Conservation (phyloP, 345 rosid species). For the Gossypium sturtianum region DNA sequence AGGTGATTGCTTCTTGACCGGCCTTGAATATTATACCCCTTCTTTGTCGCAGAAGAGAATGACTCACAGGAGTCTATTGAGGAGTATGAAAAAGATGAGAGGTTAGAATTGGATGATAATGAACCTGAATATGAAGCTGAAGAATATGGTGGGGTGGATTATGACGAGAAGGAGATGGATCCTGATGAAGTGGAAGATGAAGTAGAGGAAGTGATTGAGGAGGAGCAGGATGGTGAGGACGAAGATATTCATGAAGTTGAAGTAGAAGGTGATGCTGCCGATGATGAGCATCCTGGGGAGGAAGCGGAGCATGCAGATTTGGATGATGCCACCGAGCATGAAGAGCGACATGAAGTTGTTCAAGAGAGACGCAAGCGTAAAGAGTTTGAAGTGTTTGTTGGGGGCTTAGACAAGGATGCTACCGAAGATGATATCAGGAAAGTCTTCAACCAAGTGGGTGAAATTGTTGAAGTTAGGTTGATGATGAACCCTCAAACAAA, state of each 20-base stretch:
- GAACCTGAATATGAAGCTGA: constrained; percentile 65
- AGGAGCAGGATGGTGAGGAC: constrained; percentile 50
- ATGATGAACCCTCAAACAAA: constrained; percentile 87
- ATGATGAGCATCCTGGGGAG: constrained; percentile 43
- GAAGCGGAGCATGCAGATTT: constrained; percentile 37
- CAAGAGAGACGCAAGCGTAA: constrained; percentile 91
- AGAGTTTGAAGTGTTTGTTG: constrained; percentile 96
- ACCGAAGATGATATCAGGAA: constrained; percentile 79
- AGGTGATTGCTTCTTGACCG: constrained; percentile 20
- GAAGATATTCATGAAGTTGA: constrained; percentile 59
- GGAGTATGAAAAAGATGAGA: constrained; percentile 70
- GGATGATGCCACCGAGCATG: constrained; percentile 44
- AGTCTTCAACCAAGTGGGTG: constrained; percentile 74
- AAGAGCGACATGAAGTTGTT: constrained; percentile 63
- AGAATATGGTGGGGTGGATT: constrained; percentile 49
- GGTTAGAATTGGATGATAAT: constrained; percentile 77
- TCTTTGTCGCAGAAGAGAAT: constrained; percentile 61
- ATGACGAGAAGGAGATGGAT: constrained; percentile 77
- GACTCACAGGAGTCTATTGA: constrained; percentile 56
- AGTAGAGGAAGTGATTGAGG: constrained; percentile 57
- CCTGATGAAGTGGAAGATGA: constrained; percentile 42
- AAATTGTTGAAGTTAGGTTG: constrained; percentile 77
- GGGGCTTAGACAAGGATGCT: constrained; percentile 84
- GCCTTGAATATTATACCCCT: constrained; percentile 37
- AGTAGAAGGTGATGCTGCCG: constrained; percentile 25